phyloP scores from a whole-genome alignment of 2,329 filamentous ascomycete genomes.

The Clarireedia paspali region DNA sequence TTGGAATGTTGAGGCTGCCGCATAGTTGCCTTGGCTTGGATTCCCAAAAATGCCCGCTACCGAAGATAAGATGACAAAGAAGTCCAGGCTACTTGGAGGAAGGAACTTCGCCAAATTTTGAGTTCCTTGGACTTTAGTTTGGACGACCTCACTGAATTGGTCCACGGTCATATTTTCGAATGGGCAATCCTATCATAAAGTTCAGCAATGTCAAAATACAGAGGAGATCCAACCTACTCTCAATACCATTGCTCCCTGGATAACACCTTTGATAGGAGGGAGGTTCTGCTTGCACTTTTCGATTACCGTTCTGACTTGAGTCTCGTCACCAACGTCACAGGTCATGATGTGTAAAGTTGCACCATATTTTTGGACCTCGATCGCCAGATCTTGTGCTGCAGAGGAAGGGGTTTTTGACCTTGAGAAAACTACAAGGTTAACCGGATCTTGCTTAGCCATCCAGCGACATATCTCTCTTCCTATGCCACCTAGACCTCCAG shows the following conservation, averaged over 20 bases:
- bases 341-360: too few relatives aligned
- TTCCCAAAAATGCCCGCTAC: background rate
- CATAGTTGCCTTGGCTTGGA: background rate
- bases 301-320: background rate
- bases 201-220: background rate
- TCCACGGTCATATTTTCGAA: background rate
- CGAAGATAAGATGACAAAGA: background rate
- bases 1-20: too few relatives aligned
- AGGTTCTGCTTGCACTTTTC: constrained; percentile 1
- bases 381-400: too few relatives aligned
- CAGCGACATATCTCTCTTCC: background rate
- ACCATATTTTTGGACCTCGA: too few relatives aligned
- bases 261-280: constrained; percentile 11
- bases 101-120: background rate
- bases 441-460: background rate
- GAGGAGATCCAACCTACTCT: background rate
- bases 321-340: too few relatives aligned
- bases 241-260: constrained; percentile 19
- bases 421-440: background rate
- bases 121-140: background rate
- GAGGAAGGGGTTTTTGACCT: background rate
- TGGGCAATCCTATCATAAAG: background rate
- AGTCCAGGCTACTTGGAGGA: background rate
- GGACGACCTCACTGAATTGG: background rate
- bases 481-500: background rate